These are phyloP conservation scores for Zymoseptoria passerinii DNA, from an alignment of 2,329 filamentous ascomycete species.

Conservation along the genomic window DNA sequence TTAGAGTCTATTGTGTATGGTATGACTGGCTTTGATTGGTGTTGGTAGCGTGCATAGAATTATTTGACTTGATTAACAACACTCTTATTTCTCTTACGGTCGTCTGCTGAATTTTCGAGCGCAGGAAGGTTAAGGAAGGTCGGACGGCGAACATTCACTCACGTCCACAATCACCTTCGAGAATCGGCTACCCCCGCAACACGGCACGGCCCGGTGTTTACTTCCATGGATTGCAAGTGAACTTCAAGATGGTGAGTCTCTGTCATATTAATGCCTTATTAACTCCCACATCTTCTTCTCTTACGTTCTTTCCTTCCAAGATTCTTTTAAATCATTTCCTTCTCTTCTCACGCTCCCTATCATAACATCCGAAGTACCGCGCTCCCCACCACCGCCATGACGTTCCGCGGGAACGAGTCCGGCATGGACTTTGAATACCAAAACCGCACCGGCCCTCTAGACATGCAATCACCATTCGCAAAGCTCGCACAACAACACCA, in stretches of 20 bases:
- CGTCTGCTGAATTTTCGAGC: neutral
- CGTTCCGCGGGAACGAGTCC: slow-evolving; percentile 34
- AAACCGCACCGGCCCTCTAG: slow-evolving; percentile 39
- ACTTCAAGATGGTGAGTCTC: neutral
- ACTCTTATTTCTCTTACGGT: neutral
- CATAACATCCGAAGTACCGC: neutral
- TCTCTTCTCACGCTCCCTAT: neutral
- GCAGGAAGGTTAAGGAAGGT: neutral
- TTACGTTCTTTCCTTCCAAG: neutral
- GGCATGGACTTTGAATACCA: slow-evolving; percentile 50
- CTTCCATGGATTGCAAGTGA: no score
- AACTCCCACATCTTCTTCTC: neutral
- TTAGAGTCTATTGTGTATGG: neutral
- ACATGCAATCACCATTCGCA: slow-evolving; percentile 41
- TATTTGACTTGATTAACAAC: neutral
- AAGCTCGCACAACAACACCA: slow-evolving; percentile 23
- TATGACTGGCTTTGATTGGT: neutral
- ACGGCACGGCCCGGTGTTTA: no score
- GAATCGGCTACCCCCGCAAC: no score
- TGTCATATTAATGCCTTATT: neutral
- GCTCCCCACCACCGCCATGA: slow-evolving; percentile 14
- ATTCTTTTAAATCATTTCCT: neutral
- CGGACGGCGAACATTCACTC: neutral
- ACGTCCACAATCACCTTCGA: no score
- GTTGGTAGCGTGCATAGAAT: neutral